A percentile compares a stretch with the other conserved stretches of the same genome.
Conservation (phyloP, 164 flowering plant genomes). For the Chimonanthus praecox region DNA sequence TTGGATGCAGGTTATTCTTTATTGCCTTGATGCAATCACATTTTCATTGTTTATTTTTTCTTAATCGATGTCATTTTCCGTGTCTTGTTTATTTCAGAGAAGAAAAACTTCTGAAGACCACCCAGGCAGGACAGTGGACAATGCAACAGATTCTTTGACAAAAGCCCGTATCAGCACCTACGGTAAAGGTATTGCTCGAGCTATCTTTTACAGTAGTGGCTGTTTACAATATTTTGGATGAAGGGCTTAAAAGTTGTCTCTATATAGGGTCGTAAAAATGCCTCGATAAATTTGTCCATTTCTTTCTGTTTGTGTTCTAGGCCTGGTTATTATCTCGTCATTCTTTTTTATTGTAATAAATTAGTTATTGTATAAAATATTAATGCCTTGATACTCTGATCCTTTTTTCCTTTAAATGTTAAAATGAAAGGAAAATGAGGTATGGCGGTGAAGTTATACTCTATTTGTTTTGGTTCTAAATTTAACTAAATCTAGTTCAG, state of each 20-base stretch:
- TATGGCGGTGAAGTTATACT: no score
- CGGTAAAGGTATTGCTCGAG: constrained; percentile 29
- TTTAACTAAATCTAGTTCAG: no score
- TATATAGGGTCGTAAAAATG: no score
- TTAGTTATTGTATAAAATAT: no score
- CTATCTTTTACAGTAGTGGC: background rate
- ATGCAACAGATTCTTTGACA: constrained; percentile 41
- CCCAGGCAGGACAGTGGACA: constrained; percentile 7
- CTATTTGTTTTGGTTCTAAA: no score
- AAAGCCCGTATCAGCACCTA: constrained; percentile 21
- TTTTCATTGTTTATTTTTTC: background rate
- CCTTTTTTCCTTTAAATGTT: no score
- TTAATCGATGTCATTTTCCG: background rate
- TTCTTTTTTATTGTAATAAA: no score
- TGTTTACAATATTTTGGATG: background rate
- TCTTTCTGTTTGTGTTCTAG: background rate
- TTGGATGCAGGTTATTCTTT: no score
- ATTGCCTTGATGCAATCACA: background rate
- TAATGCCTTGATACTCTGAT: no score
- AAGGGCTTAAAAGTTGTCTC: background rate
- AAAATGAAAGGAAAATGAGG: no score
- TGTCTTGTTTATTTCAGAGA: constrained; percentile 31
- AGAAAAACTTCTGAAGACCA: constrained; percentile 30
- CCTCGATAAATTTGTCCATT: background rate
- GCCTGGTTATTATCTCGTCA: background rate